Evolutionary conservation across 768 basidiomycete species (phyloP).

Genomic region (Calocybe cyanea): DNA sequence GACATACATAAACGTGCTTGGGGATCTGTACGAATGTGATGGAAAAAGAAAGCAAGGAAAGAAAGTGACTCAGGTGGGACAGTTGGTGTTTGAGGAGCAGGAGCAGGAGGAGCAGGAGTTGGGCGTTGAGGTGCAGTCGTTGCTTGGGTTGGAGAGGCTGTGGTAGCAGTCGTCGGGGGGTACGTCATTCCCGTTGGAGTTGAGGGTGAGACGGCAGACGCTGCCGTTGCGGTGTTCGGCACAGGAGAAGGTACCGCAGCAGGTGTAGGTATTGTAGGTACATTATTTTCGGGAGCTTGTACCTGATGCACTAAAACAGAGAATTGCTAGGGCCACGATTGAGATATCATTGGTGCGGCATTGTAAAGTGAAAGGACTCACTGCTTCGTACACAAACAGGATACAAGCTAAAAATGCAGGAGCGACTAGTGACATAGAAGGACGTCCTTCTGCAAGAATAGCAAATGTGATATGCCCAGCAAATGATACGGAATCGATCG

Average conservation of each 20-base stretch:
- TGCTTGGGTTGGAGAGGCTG: constrained; percentile 18
- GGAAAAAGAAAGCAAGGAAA: constrained; percentile 49
- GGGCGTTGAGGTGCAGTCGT: constrained; percentile 16
- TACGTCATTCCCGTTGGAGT: constrained; percentile 8
- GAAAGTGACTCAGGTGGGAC: constrained; percentile 25
- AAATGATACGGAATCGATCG: constrained; percentile 81
- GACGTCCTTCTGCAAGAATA: constrained; percentile 76
- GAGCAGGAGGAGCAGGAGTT: constrained; percentile 17
- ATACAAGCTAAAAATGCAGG: constrained; percentile 83
- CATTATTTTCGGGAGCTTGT: constrained; percentile 69
- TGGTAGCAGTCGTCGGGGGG: too few species aligned
- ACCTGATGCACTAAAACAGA: constrained; percentile 76
- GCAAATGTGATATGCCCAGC: constrained; percentile 88
- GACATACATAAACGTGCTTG: constrained; percentile 68
- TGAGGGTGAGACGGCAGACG: constrained; percentile 10
- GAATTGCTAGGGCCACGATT: constrained; percentile 60
- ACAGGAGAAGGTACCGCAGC: constrained; percentile 26
- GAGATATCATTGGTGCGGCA: background rate
- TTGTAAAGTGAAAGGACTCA: constrained; percentile 27
- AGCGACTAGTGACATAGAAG: constrained; percentile 76
- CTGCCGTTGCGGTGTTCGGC: constrained; percentile 17
- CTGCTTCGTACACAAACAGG: constrained; percentile 79
- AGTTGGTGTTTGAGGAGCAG: constrained; percentile 24
- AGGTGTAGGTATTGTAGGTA: constrained; percentile 15
- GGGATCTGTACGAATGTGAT: constrained; percentile 63